These are phyloP conservation scores for Pleodorina starrii DNA, from an alignment of 139 green algal genomes.

Conservation along the genomic window DNA sequence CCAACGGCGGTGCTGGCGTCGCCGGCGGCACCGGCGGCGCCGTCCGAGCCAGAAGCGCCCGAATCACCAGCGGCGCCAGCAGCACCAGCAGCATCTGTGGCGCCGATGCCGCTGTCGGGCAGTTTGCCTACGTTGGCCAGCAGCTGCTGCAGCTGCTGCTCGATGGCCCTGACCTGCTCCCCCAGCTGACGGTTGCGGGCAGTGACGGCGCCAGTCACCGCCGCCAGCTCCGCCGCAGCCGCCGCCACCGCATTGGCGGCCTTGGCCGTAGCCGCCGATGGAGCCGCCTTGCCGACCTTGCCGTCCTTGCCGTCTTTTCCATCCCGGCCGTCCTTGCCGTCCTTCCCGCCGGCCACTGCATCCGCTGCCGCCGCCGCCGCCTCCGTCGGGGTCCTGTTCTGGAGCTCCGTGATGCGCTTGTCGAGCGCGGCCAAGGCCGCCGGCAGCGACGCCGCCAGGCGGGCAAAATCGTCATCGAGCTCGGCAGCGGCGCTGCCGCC, in stretches of 20 bases:
- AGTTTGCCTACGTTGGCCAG: conserved; percentile 5
- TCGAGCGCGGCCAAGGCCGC: background rate
- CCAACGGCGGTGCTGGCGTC: background rate
- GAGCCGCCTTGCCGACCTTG: background rate
- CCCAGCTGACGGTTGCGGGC: conserved; percentile 3
- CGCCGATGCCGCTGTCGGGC: background rate
- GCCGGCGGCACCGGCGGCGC: background rate
- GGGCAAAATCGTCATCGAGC: background rate
- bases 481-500: background rate
- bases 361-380: background rate
- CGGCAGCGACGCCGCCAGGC: background rate
- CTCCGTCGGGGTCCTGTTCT: background rate
- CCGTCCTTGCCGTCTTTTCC: too few relatives aligned
- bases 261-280: background rate
- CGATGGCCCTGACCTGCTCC: background rate
- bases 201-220: background rate
- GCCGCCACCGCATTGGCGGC: background rate
- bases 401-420: background rate
- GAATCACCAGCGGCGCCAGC: background rate
- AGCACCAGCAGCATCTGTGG: background rate
- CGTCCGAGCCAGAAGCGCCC: too few relatives aligned
- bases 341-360: too few relatives aligned
- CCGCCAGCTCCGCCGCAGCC: background rate
- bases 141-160: background rate
- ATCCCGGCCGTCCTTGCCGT: too few relatives aligned